Conservation (phyloP, 2,329 filamentous ascomycete species). For the Phymatotrichopsis omnivora region DNA sequence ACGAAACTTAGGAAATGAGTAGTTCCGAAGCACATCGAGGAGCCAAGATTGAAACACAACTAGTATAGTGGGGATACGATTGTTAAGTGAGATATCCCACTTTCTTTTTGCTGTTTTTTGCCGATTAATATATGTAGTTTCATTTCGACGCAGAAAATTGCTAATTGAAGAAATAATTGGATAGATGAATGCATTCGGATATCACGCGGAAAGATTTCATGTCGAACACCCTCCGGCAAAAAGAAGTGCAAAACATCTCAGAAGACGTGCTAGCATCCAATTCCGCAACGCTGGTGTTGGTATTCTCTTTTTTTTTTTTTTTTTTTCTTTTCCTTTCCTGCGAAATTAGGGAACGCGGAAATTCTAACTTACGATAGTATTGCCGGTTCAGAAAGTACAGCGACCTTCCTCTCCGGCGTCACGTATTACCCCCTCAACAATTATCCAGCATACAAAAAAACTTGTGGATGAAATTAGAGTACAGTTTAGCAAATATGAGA, state of each 20-base stretch:
- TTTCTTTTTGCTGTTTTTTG: too few relatives aligned
- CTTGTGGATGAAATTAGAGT: constrained; percentile 34
- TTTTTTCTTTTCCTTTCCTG: constrained; percentile 16
- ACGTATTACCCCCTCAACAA: constrained; percentile 32
- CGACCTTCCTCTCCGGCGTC: constrained; percentile 28
- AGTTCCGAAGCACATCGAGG: constrained; percentile 31
- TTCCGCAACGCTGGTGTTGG: constrained; percentile 33
- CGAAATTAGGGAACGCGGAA: constrained; percentile 15
- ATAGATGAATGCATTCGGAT: constrained; percentile 28
- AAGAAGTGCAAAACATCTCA: constrained; percentile 35
- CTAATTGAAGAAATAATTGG: background rate
- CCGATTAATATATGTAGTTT: background rate
- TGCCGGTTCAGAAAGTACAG: constrained; percentile 33
- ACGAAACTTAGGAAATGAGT: constrained; percentile 30
- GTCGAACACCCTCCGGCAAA: constrained; percentile 35
- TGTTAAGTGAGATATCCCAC: constrained; percentile 31
- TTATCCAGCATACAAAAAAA: constrained; percentile 23
- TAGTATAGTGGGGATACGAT: constrained; percentile 36
- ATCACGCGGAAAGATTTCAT: constrained; percentile 36
- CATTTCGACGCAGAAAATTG: background rate
- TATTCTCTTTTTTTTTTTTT: too few relatives aligned
- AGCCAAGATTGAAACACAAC: constrained; percentile 34
- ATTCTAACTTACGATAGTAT: constrained; percentile 5
- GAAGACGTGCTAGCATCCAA: constrained; percentile 35
- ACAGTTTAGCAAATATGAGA: constrained; percentile 31